These are phyloP conservation scores for Angophora floribunda DNA, from an alignment of 345 rosid species.

Conservation along the genomic window DNA sequence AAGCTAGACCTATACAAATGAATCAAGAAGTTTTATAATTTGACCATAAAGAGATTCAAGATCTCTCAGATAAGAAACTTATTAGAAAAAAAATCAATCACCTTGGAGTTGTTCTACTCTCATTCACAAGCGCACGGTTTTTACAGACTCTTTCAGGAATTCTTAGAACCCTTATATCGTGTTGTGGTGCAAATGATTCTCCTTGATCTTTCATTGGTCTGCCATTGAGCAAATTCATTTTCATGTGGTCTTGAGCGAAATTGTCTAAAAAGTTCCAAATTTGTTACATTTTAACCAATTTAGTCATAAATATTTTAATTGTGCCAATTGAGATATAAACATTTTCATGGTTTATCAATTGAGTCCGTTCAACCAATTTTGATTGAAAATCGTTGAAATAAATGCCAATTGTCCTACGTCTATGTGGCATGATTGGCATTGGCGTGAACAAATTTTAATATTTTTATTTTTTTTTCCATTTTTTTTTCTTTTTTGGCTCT, in stretches of 20 bases:
- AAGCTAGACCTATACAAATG: background rate
- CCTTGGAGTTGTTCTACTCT: background rate
- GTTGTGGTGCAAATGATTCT: background rate
- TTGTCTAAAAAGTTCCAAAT: background rate
- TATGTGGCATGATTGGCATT: too few relatives aligned
- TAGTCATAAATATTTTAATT: too few relatives aligned
- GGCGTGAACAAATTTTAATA: background rate
- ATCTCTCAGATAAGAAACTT: background rate
- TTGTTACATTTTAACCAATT: too few relatives aligned
- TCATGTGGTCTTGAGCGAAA: background rate
- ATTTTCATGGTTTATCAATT: too few relatives aligned
- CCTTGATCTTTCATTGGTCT: background rate
- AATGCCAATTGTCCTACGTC: too few relatives aligned
- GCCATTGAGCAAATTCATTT: background rate
- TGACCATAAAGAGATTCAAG: background rate
- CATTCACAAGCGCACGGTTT: background rate
- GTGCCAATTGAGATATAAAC: background rate
- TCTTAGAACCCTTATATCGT: background rate
- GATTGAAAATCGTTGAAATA: too few relatives aligned
- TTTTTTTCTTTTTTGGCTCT: too few relatives aligned
- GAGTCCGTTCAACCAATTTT: accelerated
- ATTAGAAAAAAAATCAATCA: background rate
- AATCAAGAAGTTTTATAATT: background rate
- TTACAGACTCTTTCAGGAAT: background rate
- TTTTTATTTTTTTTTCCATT: background rate